These are phyloP conservation scores for Pyricularia pennisetigena DNA, from an alignment of 2,329 filamentous ascomycete species.

Conservation along the genomic window DNA sequence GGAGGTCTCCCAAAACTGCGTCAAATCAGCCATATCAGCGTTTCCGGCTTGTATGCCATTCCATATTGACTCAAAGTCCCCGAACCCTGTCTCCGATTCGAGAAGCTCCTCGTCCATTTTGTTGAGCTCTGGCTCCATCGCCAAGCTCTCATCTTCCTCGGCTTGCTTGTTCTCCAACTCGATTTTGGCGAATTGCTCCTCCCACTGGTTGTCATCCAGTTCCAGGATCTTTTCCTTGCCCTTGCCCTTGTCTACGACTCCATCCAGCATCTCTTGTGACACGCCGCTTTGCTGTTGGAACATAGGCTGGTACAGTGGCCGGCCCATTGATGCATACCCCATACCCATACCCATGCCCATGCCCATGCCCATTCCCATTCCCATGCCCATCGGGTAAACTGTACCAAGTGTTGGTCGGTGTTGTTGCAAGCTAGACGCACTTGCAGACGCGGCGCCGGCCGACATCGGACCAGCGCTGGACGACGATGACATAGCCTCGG, in stretches of 20 bases:
- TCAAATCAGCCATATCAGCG: conserved; percentile 45
- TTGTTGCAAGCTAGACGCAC: conserved; percentile 18
- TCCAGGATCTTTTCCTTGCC: conserved; percentile 92
- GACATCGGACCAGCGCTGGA: conserved; percentile 51
- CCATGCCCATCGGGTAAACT: conserved; percentile 25
- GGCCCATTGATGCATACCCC: conserved; percentile 47
- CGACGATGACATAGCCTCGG: conserved; percentile 39
- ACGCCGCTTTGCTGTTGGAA: conserved; percentile 28
- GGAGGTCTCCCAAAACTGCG: conserved; percentile 54
- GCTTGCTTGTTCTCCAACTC: conserved; percentile 53
- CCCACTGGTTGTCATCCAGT: conserved; percentile 89
- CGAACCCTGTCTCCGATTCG: conserved; percentile 65
- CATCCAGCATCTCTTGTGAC: background rate
- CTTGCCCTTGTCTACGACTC: conserved; percentile 38
- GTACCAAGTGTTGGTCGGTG: conserved; percentile 54
- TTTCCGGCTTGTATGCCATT: conserved; percentile 71
- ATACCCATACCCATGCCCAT: conserved; percentile 31
- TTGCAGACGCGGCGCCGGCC: conserved; percentile 6
- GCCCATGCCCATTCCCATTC: conserved; percentile 38
- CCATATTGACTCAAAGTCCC: conserved; percentile 88
- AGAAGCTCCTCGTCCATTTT: conserved; percentile 62
- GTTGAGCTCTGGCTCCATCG: conserved; percentile 79
- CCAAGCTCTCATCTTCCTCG: conserved; percentile 51
- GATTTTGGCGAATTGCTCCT: conserved; percentile 89
- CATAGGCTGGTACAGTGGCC: conserved; percentile 32